Base-by-base conservation (phyloP, 768 basidiomycete genomes). In the Boletales sp. region DNA sequence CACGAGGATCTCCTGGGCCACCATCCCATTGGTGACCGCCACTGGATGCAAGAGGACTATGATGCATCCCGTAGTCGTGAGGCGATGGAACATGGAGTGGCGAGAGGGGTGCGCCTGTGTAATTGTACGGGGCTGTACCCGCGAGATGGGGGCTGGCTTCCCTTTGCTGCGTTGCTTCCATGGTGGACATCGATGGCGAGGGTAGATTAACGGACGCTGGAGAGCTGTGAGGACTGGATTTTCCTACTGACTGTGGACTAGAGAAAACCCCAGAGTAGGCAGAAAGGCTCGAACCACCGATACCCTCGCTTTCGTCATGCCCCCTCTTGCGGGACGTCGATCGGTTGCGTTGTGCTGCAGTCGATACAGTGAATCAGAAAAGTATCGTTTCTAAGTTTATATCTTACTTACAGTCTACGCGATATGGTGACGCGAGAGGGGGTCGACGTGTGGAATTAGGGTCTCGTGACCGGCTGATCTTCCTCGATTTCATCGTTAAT, bases 301-400 rank as follows among this genome's bases (percentile, higher is more conserved):
- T 63, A 40, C 70, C 70, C 45, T 83, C 82, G 34, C 74, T 74
- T 52, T 89, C 87, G 56, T 87, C 86, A 50, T 74, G 82, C 14
- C 80, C 84, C 34, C 87, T 82, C 65, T 80, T 82, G 42, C 87
- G 83, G 36, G 88, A 90, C 2, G 84, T 78, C 38, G 87, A 90
- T 56, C 87, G 75, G 40, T 87, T 86, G 53, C 87, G 78, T 55
- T 83, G 81, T 27, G 81, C 83, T 72, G 73, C 12, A 47, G 35
- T 48, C 39, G 51, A 39, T 10, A 53, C 35, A 50, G 47, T 34
- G 46, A 34, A 46, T 64, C 46, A 66, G 52, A 53, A 27, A 42
- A 58, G 36, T 17, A 47, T 44, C 39, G 18, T 43, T 13, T 40
- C 11, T 34, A 51, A 51, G 8, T 6, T 43, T 6, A 21, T 36